These are phyloP conservation scores for Phyllachora maydis DNA, from an alignment of 2,329 filamentous ascomycete genomes.

Conservation along the genomic window DNA sequence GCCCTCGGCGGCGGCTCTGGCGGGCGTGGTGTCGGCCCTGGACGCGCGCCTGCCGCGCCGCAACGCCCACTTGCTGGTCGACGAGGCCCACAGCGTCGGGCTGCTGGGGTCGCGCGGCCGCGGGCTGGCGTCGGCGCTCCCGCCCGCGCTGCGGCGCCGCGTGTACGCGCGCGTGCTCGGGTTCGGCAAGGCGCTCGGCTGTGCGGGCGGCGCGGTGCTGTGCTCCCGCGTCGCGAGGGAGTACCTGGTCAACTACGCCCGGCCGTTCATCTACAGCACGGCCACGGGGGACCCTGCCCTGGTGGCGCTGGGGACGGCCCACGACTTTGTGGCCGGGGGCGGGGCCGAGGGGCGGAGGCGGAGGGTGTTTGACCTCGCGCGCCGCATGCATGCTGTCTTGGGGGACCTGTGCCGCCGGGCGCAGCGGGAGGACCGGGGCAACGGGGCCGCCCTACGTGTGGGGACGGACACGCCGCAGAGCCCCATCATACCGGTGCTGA, in stretches of 20 bases:
- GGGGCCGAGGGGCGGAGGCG: slow-evolving; percentile 16
- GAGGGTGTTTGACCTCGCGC: slow-evolving; percentile 22
- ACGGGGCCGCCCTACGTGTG: slow-evolving; percentile 14
- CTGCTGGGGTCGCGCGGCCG: slow-evolving; percentile 32
- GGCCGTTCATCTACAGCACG: slow-evolving; percentile 53
- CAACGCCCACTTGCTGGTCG: slow-evolving; percentile 43
- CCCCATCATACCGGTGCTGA: slow-evolving; percentile 44
- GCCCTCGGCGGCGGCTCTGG: slow-evolving; percentile 40
- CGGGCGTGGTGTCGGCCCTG: slow-evolving; percentile 34
- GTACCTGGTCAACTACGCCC: slow-evolving; percentile 55
- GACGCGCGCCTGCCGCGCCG: slow-evolving; percentile 29
- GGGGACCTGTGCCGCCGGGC: slow-evolving; percentile 14
- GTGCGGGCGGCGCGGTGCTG: slow-evolving; percentile 47
- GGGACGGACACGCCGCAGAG: slow-evolving; percentile 21
- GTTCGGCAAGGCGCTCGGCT: slow-evolving; percentile 47
- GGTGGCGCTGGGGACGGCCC: slow-evolving; percentile 33
- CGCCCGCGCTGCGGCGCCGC: slow-evolving; percentile 29
- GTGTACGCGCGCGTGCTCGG: slow-evolving; percentile 40
- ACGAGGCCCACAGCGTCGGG: slow-evolving; percentile 48
- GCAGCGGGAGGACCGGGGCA: too few relatives aligned
- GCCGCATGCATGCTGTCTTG: slow-evolving; percentile 21
- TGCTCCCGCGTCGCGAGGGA: slow-evolving; percentile 34
- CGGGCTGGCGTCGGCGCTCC: slow-evolving; percentile 35
- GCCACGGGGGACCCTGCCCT: slow-evolving; percentile 42
- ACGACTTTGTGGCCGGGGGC: slow-evolving; percentile 31